Conservation (phyloP, 495 filamentous ascomycete species). For the Symbiotaphrina buchneri region DNA sequence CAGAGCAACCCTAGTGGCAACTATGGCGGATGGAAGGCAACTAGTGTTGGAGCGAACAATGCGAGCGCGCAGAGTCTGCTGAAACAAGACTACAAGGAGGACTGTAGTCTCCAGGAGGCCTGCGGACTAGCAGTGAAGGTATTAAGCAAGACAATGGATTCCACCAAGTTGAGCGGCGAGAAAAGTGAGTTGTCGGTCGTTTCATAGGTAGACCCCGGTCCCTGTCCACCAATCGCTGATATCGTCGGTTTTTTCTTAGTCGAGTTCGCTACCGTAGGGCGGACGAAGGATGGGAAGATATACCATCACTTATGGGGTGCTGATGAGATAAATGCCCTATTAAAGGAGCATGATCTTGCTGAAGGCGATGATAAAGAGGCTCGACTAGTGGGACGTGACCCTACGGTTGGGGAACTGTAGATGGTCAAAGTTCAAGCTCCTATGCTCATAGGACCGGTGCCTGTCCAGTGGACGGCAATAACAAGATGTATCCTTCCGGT, state of each 20-base stretch:
- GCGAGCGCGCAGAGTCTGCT: slow-evolving; percentile 90
- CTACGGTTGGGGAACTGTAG: no score
- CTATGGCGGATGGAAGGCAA: slow-evolving; percentile 98
- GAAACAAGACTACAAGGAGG: slow-evolving; percentile 99
- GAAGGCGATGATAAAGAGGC: slow-evolving; percentile 64
- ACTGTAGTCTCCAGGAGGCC: slow-evolving; percentile 85
- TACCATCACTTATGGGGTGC: slow-evolving; percentile 96
- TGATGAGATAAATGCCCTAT: slow-evolving; percentile 82
- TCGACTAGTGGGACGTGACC: no score
- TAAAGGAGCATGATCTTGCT: slow-evolving; percentile 87
- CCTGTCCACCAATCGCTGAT: no score
- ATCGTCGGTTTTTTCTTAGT: slow-evolving; percentile 28
- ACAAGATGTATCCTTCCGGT: no score
- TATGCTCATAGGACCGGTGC: no score
- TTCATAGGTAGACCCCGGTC: background rate
- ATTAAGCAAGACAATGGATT: slow-evolving; percentile 99
- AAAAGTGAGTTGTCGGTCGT: slow-evolving; percentile 46
- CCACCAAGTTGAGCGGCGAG: slow-evolving; percentile 92
- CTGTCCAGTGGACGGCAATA: no score
- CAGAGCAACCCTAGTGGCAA: slow-evolving; percentile 99
- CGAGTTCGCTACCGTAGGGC: slow-evolving; percentile 95
- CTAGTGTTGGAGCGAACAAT: slow-evolving; percentile 93
- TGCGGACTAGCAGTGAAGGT: slow-evolving; percentile 97
- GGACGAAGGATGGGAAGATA: slow-evolving; percentile 81
- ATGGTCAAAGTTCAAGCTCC: no score